Base-by-base conservation (phyloP, 441 rosid genomes). In the Erodium trifolium region DNA sequence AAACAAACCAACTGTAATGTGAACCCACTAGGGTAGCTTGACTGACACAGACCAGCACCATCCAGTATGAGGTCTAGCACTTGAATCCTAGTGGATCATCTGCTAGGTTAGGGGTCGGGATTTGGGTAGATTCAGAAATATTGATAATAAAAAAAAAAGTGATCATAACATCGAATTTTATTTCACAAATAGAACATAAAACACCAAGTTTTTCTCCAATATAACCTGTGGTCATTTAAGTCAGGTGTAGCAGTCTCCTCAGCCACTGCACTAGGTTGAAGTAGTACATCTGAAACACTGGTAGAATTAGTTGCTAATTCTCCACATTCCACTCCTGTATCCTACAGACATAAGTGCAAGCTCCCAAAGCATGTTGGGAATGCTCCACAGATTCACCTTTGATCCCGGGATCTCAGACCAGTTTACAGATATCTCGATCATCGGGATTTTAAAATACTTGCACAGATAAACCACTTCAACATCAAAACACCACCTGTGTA, bases 341-440 rank as follows among this genome's bases (percentile, higher is more conserved):
- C 97, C 96, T 29, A 78, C 80, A 1, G 96, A 86, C 93, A 94
- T 88, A 55, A 94, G 88, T 3, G 83, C 88, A 39, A 94, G 88
- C 83, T 91, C 96, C 92, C 93, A 94, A n/a, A 91, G 88, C 96
- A 90, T 88, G 86, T 85, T 89, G 3, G 87, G 96, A 66, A 94
- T 90, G 92, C 99, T 91, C 64, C 86, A 74, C 37, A 81, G 78
- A 79, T 85, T 94, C 79, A 94, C 86, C 85, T 94, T 94, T 14
- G 97, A 94, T 67, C 99, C 99, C 1, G 97, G 97, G 63, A 91
- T 91, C 78, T 91, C 96, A 14, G 91, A 82, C 99, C 97, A 88
- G 64, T 83, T 91, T 29, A 91, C 96, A 2, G 97, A 91, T 74
- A 91, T 87, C 88, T 93, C 99, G 9, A 68, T 64, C 81, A 86